Conservation (phyloP, 208 protist species). For the Crithidia fasciculata region DNA sequence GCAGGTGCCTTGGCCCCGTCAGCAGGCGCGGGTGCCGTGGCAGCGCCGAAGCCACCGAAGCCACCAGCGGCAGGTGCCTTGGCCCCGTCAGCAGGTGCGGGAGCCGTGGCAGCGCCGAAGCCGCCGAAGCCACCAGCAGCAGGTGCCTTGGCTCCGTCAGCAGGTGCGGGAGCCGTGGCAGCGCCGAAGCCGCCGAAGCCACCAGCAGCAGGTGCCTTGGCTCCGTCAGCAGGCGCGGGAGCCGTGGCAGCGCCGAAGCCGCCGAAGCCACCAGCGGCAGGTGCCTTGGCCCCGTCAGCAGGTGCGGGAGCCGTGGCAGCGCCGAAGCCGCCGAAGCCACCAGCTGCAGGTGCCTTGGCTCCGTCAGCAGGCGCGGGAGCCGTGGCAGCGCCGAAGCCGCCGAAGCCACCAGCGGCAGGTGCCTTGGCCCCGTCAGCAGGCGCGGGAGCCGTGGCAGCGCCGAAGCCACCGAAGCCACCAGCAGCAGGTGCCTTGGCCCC, state of each 20-base stretch:
- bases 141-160: not conserved
- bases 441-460: not conserved
- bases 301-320: not conserved
- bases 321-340: slow-evolving; percentile 29
- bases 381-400: too few species aligned
- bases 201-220: too few species aligned
- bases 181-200: slow-evolving; percentile 31
- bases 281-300: not conserved
- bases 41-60: slow-evolving; percentile 31
- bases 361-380: too few species aligned
- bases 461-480: slow-evolving; percentile 28
- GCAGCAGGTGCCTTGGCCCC: too few species aligned
- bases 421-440: not conserved
- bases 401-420: not conserved
- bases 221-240: not conserved
- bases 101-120: slow-evolving; percentile 23
- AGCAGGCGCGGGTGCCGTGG: not conserved
- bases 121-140: slow-evolving; percentile 4
- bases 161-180: not conserved
- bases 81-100: not conserved
- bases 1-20: not conserved
- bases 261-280: not conserved
- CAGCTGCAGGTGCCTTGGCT: too few species aligned
- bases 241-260: slow-evolving; percentile 31
- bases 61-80: too few species aligned